phyloP scores from a whole-genome alignment of 495 filamentous ascomycete genomes.

The Penicillium herquei region DNA sequence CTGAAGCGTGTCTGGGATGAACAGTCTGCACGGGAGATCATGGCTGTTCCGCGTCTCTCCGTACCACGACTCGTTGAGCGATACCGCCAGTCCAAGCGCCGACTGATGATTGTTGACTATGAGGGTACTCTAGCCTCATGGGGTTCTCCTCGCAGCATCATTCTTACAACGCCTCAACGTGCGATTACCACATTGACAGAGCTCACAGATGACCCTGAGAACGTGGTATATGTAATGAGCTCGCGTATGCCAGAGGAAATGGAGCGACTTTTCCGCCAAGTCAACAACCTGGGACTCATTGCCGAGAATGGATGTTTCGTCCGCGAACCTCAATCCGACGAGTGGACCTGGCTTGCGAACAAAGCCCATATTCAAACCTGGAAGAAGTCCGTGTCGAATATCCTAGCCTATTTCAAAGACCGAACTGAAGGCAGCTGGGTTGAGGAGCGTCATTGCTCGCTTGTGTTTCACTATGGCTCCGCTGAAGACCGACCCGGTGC shows the following conservation, averaged over 20 bases:
- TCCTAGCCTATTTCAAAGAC: conserved; percentile 83
- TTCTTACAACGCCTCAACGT: conserved; percentile 78
- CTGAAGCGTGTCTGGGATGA: conserved; percentile 74
- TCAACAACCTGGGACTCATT: conserved; percentile 78
- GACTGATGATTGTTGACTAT: conserved; percentile 87
- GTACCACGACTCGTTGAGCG: conserved; percentile 57
- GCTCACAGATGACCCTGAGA: conserved; percentile 69
- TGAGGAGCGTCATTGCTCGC: conserved; percentile 80
- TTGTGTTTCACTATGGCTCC: conserved; percentile 82
- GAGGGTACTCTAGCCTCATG: conserved; percentile 87
- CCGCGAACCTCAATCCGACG: conserved; percentile 60
- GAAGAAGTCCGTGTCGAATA: conserved; percentile 74
- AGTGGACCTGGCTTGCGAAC: conserved; percentile 76
- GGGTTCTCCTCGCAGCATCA: conserved; percentile 74
- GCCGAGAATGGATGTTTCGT: conserved; percentile 93
- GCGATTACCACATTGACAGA: conserved; percentile 78
- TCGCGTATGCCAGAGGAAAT: conserved; percentile 82
- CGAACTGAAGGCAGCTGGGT: conserved; percentile 83
- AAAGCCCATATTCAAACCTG: conserved; percentile 61
- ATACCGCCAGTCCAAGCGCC: conserved; percentile 61
- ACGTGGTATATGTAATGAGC: conserved; percentile 93
- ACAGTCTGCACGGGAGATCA: conserved; percentile 76
- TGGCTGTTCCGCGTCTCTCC: conserved; percentile 79
- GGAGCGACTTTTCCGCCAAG: conserved; percentile 74
- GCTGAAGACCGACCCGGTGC: conserved; percentile 74